Conservation (phyloP, 148 eudicot species). For the Amaranthus palmeri region DNA sequence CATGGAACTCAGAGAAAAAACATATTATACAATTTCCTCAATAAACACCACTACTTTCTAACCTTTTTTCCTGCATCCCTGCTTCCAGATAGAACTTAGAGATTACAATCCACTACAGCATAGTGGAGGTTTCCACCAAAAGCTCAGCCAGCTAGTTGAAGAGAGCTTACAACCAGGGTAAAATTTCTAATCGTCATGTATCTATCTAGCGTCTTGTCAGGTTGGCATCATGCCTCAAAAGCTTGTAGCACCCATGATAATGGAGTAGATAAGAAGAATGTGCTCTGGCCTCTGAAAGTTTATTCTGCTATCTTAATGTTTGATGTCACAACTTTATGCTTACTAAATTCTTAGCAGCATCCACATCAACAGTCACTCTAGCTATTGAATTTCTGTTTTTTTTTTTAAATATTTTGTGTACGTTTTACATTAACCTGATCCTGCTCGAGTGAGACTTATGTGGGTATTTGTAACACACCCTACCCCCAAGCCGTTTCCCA, state of each 20-base stretch:
- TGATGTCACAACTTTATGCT: constrained; percentile 4
- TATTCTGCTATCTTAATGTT: neutral
- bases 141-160: constrained; percentile 55
- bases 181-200: constrained; percentile 13
- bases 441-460: neutral
- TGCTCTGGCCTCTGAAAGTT: neutral
- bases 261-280: neutral
- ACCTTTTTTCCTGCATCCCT: neutral
- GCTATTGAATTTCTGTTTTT: too few relatives aligned
- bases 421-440: neutral
- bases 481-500: too few relatives aligned
- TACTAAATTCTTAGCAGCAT: neutral
- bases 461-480: too few relatives aligned
- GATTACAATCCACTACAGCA: constrained; percentile 76
- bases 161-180: constrained; percentile 68
- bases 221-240: neutral
- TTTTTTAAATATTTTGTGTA: neutral
- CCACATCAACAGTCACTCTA: too few relatives aligned
- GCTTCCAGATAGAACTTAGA: constrained; percentile 55
- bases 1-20: too few relatives aligned
- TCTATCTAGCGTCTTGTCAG: neutral
- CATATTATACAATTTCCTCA: neutral
- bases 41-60: neutral
- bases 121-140: constrained; percentile 68
- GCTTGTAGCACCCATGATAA: neutral